Evolutionary conservation across 495 filamentous ascomycete genomes (phyloP), one percentile per base, ranked within the genome.

Genomic region (Acidomyces sp.): DNA sequence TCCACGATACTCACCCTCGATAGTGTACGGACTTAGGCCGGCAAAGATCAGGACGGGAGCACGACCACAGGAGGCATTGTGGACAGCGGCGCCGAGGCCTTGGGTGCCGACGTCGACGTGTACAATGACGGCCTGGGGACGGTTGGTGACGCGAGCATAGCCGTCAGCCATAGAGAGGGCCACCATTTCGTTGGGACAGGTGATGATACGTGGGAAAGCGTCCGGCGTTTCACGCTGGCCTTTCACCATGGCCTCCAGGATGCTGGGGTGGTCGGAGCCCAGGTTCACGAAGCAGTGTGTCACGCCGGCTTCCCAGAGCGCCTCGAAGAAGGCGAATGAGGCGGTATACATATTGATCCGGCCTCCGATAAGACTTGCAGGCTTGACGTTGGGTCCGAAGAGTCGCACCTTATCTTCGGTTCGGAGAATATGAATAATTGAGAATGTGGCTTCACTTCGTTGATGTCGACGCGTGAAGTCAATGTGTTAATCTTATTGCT

Each of bases 31-130:
- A 2, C 77, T 84, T 21, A 96, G 63, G 9, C 88, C 88, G 1
- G 88, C 88, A 54, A 96, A 94, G 19, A 96, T 80, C 22, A 96
- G 59, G 10, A 96, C 77, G 0, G 88, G 88, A 1, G 83, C 80
- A 23, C 88, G 78, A 0, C 88, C 87, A 39, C 79, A 80, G 19
- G 74, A 80, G 3, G 88, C 80, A 52, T 96, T 95, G 63, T 96
- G 88, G 0, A 96, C 80, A 3, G 88, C 88, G 0, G 87, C 86
- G 18, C 78, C 88, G 2, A 86, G 69, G 12, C 85, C 87, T 60
- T 96, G 88, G 0, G 88, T 96, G 26, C 88, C 88, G 10, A 96
- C 88, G 55, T 96, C 88, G 39, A 96, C 88, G 58, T 96, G 88
- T 3, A 96, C 80, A 44, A 96, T 88, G 2, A 96, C 87, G 43